Evolutionary conservation across 371 early-diverging fungal species (phyloP), one percentile per base, ranked within the genome.

Genomic region (Lichtheimia hyalospora): DNA sequence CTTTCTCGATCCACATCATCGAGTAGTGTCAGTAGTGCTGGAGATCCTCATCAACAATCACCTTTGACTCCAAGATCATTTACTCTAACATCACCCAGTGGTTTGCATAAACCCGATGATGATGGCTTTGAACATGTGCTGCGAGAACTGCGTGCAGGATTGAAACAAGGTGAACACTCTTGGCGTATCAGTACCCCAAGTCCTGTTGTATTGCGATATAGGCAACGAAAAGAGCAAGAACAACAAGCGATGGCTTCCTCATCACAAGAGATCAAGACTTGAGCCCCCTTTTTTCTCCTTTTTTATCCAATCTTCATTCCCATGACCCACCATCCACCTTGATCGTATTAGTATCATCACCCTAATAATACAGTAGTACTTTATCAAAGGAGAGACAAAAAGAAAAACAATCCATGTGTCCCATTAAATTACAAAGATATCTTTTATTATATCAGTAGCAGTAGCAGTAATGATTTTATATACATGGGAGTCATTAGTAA

Each of bases 51-150:
- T 34, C 39, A 20, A 20, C 34, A 18, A 46, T 49, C 27, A 14
- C 59, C 39, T 27, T 39, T 28, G 50, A 50, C 59, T 20, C 49
- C 50, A 41, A 28, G 56, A 25, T 23, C 44, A 28, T n/a, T 56
- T 24, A 16, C 6, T 24, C 24, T 54, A 12, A 27, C 50, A 15
- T 14, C 58, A 13, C 49, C 49, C 4, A 46, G 46, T 46, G 46
- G 18, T 5, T 18, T 46, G 46, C 18, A n/a, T 46, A 51, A 58
- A 20, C 60, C 44, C 3, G 48, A 63, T 27, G 69, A 69, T 46
- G 69, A 61, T 28, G 75, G 68, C 0, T 75, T 75, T 57, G 70
- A 70, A 13, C 65, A 75, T 57, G 70, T 75, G 8, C 52, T 75
- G 44, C 66, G 66, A 46, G 75, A 72, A 48, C 52, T 75, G 13